These are phyloP conservation scores for Zhuliangozyma blackwelliae DNA, from an alignment of 1,139 yeast genomes.

Conservation along the genomic window DNA sequence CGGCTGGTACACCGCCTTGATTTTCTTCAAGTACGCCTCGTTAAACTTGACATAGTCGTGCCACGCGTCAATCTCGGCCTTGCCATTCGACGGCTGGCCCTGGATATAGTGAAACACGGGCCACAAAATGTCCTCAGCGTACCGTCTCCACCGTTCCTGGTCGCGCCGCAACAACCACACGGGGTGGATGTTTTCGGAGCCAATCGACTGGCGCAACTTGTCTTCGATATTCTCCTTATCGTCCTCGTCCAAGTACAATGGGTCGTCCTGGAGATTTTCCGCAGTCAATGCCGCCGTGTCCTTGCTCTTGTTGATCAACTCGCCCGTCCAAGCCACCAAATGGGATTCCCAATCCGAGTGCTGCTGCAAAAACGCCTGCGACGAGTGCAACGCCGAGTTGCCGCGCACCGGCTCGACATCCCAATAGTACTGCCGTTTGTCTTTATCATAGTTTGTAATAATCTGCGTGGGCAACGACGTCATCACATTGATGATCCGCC, in stretches of 20 bases:
- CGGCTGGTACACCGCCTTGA: conserved; percentile 67
- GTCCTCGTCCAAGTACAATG: conserved; percentile 54
- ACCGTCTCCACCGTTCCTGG: conserved; percentile 76
- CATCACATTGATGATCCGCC: conserved; percentile 65
- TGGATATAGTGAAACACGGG: conserved; percentile 92
- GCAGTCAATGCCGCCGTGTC: conserved; percentile 11
- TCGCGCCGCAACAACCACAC: conserved; percentile 79
- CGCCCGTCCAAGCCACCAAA: conserved; percentile 95
- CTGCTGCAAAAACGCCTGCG: conserved; percentile 60
- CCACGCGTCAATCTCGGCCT: conserved; percentile 79
- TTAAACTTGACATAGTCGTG: conserved; percentile 85
- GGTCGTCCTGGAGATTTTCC: conserved; percentile 46
- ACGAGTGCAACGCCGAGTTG: conserved; percentile 77
- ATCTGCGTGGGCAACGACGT: conserved; percentile 67
- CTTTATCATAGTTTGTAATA: conserved; percentile 28
- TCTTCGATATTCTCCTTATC: conserved; percentile 50
- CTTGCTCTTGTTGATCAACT: conserved; percentile 44
- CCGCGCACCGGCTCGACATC: conserved; percentile 69
- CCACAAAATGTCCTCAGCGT: conserved; percentile 91
- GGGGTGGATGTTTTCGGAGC: conserved; percentile 62
- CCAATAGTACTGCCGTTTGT: conserved; percentile 36
- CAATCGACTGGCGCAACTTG: conserved; percentile 40
- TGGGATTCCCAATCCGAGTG: conserved; percentile 83
- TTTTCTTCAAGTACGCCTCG: conserved; percentile 81
- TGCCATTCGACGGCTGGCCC: conserved; percentile 60